A percentile compares a stretch with the other conserved stretches of the same genome.
phyloP scores from a whole-genome alignment of 768 basidiomycete genomes.

The Neoboletus magnificus region DNA sequence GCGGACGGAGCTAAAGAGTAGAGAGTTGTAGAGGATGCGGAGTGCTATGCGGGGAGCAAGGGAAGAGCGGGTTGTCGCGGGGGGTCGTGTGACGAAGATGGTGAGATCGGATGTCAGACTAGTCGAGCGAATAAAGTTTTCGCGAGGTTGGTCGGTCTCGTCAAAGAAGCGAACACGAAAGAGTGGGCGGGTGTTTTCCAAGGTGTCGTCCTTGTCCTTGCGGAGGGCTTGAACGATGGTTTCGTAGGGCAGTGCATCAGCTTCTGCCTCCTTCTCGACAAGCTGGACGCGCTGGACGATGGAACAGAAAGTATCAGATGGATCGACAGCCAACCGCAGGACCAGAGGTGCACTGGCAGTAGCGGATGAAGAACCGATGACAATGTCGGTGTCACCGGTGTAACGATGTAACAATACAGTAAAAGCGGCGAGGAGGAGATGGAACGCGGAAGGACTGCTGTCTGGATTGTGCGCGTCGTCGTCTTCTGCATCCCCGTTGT shows the following conservation, averaged over 20 bases:
- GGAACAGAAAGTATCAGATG: constrained; percentile 85
- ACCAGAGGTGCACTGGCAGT: constrained; percentile 75
- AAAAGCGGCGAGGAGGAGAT: constrained; percentile 90
- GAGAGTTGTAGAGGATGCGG: constrained; percentile 89
- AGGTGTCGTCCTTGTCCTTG: constrained; percentile 58
- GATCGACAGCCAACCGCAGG: constrained; percentile 78
- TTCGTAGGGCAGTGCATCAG: constrained; percentile 80
- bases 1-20: constrained; percentile 79
- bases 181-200: constrained; percentile 53
- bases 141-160: constrained; percentile 72
- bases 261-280: constrained; percentile 78
- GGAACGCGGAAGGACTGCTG: constrained; percentile 76
- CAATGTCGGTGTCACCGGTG: constrained; percentile 91
- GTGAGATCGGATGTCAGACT: constrained; percentile 90
- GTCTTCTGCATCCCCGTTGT: constrained; percentile 48
- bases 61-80: constrained; percentile 62
- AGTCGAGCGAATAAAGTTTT: constrained; percentile 74
- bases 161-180: constrained; percentile 98
- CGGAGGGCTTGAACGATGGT: constrained; percentile 64
- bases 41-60: constrained; percentile 75
- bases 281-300: constrained; percentile 83
- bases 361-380: constrained; percentile 86
- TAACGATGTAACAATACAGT: constrained; percentile 87
- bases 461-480: constrained; percentile 40
- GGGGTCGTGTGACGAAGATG: constrained; percentile 76